phyloP scores from a whole-genome alignment of 2,329 filamentous ascomycete genomes.

The Fusarium cyanostomum region DNA sequence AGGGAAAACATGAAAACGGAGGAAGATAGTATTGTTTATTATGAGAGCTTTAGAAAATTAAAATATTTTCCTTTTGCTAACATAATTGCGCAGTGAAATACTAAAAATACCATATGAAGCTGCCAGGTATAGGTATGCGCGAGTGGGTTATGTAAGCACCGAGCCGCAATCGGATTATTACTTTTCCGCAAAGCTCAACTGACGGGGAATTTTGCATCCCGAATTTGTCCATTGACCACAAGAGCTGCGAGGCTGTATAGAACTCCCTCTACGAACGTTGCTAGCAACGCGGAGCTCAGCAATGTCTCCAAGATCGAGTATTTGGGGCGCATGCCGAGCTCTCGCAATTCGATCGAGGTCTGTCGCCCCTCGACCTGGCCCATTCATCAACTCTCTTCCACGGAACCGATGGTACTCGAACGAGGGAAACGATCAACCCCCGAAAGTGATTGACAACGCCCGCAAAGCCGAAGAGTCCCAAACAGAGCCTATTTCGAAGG shows the following conservation, averaged over 20 bases:
- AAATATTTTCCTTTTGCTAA: too few relatives aligned
- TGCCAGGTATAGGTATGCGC: too few relatives aligned
- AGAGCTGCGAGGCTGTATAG: conserved; percentile 37
- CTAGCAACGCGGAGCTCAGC: conserved; percentile 43
- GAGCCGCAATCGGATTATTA: conserved; percentile 27
- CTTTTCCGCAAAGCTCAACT: conserved; percentile 27
- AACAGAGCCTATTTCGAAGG: conserved; percentile 7
- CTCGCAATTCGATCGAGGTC: conserved; percentile 45
- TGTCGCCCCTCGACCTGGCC: conserved; percentile 37
- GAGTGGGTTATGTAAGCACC: conserved; percentile 34
- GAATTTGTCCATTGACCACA: conserved; percentile 36
- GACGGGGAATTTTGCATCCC: conserved; percentile 42
- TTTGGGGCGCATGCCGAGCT: conserved; percentile 49
- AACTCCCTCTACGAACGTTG: conserved; percentile 40
- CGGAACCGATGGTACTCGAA: conserved; percentile 46
- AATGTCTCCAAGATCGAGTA: conserved; percentile 48
- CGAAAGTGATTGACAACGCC: conserved; percentile 36
- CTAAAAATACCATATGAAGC: too few relatives aligned
- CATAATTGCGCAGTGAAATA: too few relatives aligned
- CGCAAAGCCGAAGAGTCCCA: conserved; percentile 17
- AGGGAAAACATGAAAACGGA: too few relatives aligned
- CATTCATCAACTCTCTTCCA: conserved; percentile 35
- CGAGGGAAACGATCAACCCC: conserved; percentile 44
- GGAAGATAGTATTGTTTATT: too few relatives aligned
- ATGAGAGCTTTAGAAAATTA: too few relatives aligned